A percentile compares a stretch with the other conserved stretches of the same genome.
Evolutionary conservation across 2,329 filamentous ascomycete species (phyloP).

Genomic region (Chrysoporthe deuterocubensis): DNA sequence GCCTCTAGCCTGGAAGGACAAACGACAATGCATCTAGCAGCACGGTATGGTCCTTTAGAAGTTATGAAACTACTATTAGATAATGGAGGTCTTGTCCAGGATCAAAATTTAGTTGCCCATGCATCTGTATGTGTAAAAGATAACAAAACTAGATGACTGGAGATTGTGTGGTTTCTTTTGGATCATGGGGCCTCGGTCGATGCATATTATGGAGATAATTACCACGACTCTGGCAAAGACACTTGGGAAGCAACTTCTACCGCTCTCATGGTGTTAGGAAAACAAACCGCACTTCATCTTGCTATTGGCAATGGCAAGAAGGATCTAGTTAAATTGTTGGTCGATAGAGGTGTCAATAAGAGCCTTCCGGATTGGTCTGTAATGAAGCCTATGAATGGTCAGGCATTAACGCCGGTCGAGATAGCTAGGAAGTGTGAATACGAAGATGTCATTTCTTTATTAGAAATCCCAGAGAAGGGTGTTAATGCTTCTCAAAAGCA

Average conservation of each 20-base stretch:
- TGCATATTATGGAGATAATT: neutral
- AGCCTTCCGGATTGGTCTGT: neutral
- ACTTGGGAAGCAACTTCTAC: neutral
- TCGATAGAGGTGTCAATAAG: conserved; percentile 1
- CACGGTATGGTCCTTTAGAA: neutral
- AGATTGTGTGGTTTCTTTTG: neutral
- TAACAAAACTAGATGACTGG: neutral
- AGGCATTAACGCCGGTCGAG: neutral
- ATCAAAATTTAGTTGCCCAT: neutral
- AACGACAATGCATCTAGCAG: neutral
- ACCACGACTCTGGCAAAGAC: neutral
- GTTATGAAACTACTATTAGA: neutral
- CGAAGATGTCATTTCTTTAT: neutral
- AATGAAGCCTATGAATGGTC: neutral
- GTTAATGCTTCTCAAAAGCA: no score
- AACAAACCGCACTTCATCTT: conserved; percentile 1
- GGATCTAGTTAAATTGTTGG: neutral
- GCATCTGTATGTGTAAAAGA: neutral
- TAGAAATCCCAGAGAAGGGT: neutral
- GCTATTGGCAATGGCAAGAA: neutral
- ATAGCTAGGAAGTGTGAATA: neutral
- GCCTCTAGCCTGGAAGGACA: neutral
- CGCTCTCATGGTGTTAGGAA: neutral
- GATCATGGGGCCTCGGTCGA: conserved; percentile 4
- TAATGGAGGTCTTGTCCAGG: neutral